phyloP scores from a whole-genome alignment of 768 basidiomycete genomes.

The Suillus decipiens region DNA sequence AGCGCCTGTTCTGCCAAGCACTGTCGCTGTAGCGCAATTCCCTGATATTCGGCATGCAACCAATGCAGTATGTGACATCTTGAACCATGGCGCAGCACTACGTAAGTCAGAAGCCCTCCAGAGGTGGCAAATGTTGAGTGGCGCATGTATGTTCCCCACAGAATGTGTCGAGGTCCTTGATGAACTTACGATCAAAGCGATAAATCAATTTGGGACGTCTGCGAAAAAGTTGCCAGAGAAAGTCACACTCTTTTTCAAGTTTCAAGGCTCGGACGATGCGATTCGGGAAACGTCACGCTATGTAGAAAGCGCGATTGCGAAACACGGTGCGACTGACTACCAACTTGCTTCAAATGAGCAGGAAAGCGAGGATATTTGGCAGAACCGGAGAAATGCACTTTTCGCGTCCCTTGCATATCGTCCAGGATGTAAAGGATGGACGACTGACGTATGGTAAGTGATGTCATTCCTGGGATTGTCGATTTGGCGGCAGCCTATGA shows the following conservation, averaged over 20 bases:
- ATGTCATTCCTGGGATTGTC: neutral
- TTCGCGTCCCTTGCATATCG: slow-evolving; percentile 30
- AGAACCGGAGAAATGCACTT: slow-evolving; percentile 32
- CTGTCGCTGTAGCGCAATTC: slow-evolving; percentile 62
- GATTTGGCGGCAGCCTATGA: neutral
- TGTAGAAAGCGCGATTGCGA: slow-evolving; percentile 34
- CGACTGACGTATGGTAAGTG: slow-evolving; percentile 39
- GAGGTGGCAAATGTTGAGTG: neutral
- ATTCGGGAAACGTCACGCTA: slow-evolving; percentile 34
- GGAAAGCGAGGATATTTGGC: slow-evolving; percentile 42
- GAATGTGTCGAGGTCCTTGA: slow-evolving; percentile 51
- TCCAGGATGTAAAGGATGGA: slow-evolving; percentile 39
- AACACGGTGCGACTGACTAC: slow-evolving; percentile 41
- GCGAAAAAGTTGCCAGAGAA: slow-evolving; percentile 30
- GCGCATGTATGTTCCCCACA: slow-evolving; percentile 1
- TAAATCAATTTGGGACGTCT: slow-evolving; percentile 28
- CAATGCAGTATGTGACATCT: slow-evolving; percentile 40
- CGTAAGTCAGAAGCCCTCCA: slow-evolving; percentile 2
- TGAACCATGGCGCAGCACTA: slow-evolving; percentile 36
- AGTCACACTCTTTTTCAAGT: slow-evolving; percentile 47
- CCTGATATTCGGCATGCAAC: slow-evolving; percentile 42
- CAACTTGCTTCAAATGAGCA: slow-evolving; percentile 38
- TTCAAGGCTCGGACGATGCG: slow-evolving; percentile 38
- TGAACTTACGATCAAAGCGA: slow-evolving; percentile 32
- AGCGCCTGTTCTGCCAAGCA: slow-evolving; percentile 74